Conservation (phyloP, 805 yeast species). For the Blastobotrys muscicola region DNA sequence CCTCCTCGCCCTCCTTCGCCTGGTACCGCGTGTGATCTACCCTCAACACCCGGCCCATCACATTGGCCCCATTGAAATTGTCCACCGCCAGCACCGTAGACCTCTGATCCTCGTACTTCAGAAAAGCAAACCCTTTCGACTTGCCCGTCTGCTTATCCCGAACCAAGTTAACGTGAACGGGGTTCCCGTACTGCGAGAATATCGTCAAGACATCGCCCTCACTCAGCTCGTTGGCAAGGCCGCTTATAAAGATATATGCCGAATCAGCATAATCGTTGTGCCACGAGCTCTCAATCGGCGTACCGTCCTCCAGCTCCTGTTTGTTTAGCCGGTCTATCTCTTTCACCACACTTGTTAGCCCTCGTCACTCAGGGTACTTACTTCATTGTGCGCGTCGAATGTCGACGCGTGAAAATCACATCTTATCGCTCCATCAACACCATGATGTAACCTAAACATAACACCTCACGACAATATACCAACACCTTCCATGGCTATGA, state of each 20-base stretch:
- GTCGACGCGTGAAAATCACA: too few species aligned
- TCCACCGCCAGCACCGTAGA: constrained; percentile 82
- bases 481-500: too few species aligned
- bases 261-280: constrained; percentile 74
- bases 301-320: constrained; percentile 53
- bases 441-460: too few species aligned
- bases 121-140: constrained; percentile 67
- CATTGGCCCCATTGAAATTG: constrained; percentile 61
- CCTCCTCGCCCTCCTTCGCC: constrained; percentile 34
- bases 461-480: too few species aligned
- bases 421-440: too few species aligned
- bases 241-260: constrained; percentile 69
- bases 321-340: constrained; percentile 52
- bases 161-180: constrained; percentile 61
- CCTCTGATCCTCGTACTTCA: constrained; percentile 73
- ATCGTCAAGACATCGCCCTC: constrained; percentile 70
- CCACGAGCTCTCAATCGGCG: constrained; percentile 69
- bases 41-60: constrained; percentile 42
- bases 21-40: constrained; percentile 68
- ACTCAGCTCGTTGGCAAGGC: constrained; percentile 50
- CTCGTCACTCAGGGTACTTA: not conserved
- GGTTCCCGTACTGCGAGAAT: constrained; percentile 85
- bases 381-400: constrained; percentile 2
- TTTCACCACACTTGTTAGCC: constrained; percentile 10
- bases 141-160: constrained; percentile 58